A percentile compares a stretch with the other conserved stretches of the same genome.
Conservation (phyloP, 345 rosid genomes). For the Triadica sebifera region DNA sequence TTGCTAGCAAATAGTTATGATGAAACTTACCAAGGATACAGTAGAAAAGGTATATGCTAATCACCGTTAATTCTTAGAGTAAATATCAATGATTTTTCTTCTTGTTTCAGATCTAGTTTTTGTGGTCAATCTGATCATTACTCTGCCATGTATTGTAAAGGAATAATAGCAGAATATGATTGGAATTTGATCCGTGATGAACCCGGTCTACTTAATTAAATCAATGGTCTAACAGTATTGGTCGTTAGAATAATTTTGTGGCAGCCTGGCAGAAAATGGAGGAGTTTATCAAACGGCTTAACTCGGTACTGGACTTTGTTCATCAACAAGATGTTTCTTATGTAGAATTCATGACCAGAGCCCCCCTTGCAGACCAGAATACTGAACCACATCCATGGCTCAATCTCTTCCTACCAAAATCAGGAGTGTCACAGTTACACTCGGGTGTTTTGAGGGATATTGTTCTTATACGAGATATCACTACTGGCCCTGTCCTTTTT, state of each 20-base stretch:
- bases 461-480: conserved; percentile 20
- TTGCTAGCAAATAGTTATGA: conserved; percentile 17
- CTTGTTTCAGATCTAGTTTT: too few species aligned
- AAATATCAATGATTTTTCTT: background rate
- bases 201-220: too few species aligned
- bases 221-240: too few species aligned
- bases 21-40: background rate
- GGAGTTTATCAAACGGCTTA: background rate
- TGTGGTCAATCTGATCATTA: too few species aligned
- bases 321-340: background rate
- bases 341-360: conserved; percentile 20
- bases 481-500: conserved; percentile 22
- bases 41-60: conserved; percentile 1
- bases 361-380: background rate
- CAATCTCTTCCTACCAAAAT: conserved; percentile 28
- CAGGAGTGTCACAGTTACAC: conserved; percentile 15
- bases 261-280: conserved; percentile 13
- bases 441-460: conserved; percentile 20
- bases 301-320: background rate
- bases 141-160: too few species aligned
- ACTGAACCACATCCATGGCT: conserved; percentile 28
- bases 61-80: background rate
- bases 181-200: too few species aligned
- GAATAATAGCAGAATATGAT: too few species aligned
- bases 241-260: too few species aligned